These are phyloP conservation scores for Fraxinus velutina DNA, from an alignment of 305 asterid genomes.

Conservation along the genomic window DNA sequence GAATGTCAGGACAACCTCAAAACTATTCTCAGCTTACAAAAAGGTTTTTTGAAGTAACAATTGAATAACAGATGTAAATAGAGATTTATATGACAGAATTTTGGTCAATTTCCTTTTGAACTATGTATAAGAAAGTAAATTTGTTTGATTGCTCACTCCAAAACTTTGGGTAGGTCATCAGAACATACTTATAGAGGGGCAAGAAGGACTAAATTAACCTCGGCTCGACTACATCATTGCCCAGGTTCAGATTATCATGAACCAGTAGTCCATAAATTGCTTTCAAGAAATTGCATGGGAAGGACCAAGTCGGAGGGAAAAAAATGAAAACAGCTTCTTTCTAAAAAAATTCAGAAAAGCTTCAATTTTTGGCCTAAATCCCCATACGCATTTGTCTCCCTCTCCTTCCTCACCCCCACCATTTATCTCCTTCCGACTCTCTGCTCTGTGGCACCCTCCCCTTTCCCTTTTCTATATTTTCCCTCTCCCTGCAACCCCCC, in stretches of 20 bases:
- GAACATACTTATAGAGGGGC: conserved; percentile 5
- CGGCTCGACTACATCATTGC: not conserved
- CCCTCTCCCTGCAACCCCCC: not conserved
- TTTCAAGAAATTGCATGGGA: not conserved
- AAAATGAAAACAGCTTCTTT: not conserved
- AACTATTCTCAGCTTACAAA: not conserved
- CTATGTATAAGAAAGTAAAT: not conserved
- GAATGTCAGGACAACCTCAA: not conserved
- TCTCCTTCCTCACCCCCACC: not conserved
- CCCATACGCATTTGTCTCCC: not conserved
- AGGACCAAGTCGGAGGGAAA: not conserved
- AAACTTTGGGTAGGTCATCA: not conserved
- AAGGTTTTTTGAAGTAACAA: not conserved
- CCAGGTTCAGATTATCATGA: not conserved
- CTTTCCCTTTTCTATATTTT: not conserved
- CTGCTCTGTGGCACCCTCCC: not conserved
- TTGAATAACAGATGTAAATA: not conserved
- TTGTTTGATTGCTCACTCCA: not conserved
- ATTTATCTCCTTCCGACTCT: not conserved
- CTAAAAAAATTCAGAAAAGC: not conserved
- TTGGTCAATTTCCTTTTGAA: not conserved
- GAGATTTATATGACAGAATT: not conserved
- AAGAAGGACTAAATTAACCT: not conserved
- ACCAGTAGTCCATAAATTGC: not conserved
- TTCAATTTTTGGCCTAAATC: not conserved